Base-by-base conservation (phyloP, 345 rosid genomes). In the Hevea brasiliensis region DNA sequence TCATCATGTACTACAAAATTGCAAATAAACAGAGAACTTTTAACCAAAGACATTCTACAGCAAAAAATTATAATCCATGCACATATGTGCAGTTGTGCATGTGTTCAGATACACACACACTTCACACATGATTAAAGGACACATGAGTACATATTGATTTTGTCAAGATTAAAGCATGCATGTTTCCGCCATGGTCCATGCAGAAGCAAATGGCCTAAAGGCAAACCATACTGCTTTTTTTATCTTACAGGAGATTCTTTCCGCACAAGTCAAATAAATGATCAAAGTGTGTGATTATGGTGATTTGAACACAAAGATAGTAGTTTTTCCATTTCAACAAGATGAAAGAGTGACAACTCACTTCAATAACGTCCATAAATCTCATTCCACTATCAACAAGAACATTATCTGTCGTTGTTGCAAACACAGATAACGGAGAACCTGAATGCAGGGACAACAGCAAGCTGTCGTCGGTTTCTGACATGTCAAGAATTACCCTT, bases 341-440 rank as follows among this genome's bases (percentile, higher is more conserved):
- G 63, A 68, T 32, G 21, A 71, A 68, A 71, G 41, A 44, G 15
- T 60, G 63, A 68, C 24, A 73, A 81, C 98, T 87, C 82, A 90
- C 98, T 48, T 88, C 89, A 72, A 88, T 83, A 70, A 92, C 89
- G 70, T 83, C 82, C 96, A 91, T 88, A 76, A 95, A 91, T 66
- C 85, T 85, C 77, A 89, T 80, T 77, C 97, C 96, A 76, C 90
- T 88, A 72, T 88, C 94, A 53, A 89, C 87, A 79, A 89, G 85
- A 56, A 79, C 71, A 64, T 79, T 81, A 70, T 92, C 88, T 61
- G 97, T 84, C 45, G 88, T 82, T 32, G 84, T 82, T 65, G 85
- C 82, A 53, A 92, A 90, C 58, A 79, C 87, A 8, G 92, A 86
- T 71, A 92, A 85, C 12, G 89, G 77, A 50, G 89, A 81, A 61